These are phyloP conservation scores for Tricharina praecox DNA, from an alignment of 495 filamentous ascomycete genomes.

Conservation along the genomic window DNA sequence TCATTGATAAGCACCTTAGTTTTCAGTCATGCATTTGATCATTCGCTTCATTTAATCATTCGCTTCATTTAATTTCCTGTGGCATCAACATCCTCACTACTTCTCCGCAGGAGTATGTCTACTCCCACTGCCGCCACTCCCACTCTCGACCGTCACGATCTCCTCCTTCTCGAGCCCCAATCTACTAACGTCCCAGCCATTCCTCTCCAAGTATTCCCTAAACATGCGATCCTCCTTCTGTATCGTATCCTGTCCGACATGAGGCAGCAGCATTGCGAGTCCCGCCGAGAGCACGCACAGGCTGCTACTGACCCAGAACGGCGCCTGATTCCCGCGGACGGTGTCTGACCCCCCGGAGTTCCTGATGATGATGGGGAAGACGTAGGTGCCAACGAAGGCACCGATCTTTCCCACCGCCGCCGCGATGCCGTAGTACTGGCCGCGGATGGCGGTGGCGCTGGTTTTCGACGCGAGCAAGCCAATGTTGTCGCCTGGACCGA, in stretches of 20 bases:
- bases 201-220: slow-evolving; percentile 43
- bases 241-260: slow-evolving; percentile 62
- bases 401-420: slow-evolving; percentile 76
- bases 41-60: too few relatives aligned
- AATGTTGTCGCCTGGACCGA: slow-evolving; percentile 84
- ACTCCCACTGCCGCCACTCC: too few relatives aligned
- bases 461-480: slow-evolving; percentile 76
- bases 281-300: slow-evolving; percentile 47
- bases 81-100: too few relatives aligned
- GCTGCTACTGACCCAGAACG: slow-evolving; percentile 55
- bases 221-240: slow-evolving; percentile 53
- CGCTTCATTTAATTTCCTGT: too few relatives aligned
- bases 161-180: background rate
- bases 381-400: slow-evolving; percentile 75
- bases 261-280: slow-evolving; percentile 42
- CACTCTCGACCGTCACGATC: too few relatives aligned
- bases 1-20: too few relatives aligned
- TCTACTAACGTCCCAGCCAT: slow-evolving; percentile 39
- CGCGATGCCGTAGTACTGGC: slow-evolving; percentile 82
- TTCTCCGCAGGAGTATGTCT: too few relatives aligned
- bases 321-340: slow-evolving; percentile 50
- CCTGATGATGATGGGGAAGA: slow-evolving; percentile 54
- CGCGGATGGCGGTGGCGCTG: slow-evolving; percentile 67
- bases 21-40: too few relatives aligned
- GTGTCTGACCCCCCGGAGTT: slow-evolving; percentile 42